Base-by-base conservation (phyloP, 225 moss, liverwort and hornwort species). In the Physcomitrium patens region DNA sequence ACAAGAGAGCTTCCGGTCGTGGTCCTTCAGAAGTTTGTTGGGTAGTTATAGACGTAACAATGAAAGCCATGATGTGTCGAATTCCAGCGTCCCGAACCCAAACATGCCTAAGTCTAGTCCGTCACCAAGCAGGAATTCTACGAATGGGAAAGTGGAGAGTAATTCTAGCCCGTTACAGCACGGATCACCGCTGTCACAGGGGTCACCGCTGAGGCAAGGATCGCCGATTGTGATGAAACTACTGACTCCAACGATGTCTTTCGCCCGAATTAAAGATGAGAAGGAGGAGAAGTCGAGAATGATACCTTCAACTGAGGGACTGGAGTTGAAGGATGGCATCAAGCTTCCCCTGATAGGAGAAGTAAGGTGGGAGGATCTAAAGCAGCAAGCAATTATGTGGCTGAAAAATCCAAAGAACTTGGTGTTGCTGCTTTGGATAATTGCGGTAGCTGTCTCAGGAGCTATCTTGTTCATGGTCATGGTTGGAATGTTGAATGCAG, bases 401-500 rank as follows among this genome's bases (percentile, higher is more conserved):
- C 80, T 92, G 12, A 71, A 73, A 16, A 92, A 84, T 48, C 92
- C 92, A 8, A 89, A 77, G 76, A 90, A 90, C 70, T 63, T 79
- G 50, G 90, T 85, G 0, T 80, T 92, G 19, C 74, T 88, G 7
- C 12, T 86, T 23, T 92, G 92, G 92, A 72, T 79, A 1, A 54
- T 89, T 19, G 92, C 80, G 15, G 92, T 93, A 9, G 83, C 64
- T 24, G 69, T 90, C 9, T 76, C 86, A 0, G 92, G 92, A 56
- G 92, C 92, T 1, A 85, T 93, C 69, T 85, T 93, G 42, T 93
- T 93, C 67, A 90, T 93, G 92, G 92, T 93, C 17, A 88, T 93
- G 88, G 81, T 83, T 3, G 92, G 92, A 27, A 93, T 93, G 92
- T 78, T 93, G 0, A 82, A 90, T 81, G 66, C 41, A 19, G 92